Conservation (phyloP, 768 basidiomycete genomes). For the Mycena sanguinolenta region DNA sequence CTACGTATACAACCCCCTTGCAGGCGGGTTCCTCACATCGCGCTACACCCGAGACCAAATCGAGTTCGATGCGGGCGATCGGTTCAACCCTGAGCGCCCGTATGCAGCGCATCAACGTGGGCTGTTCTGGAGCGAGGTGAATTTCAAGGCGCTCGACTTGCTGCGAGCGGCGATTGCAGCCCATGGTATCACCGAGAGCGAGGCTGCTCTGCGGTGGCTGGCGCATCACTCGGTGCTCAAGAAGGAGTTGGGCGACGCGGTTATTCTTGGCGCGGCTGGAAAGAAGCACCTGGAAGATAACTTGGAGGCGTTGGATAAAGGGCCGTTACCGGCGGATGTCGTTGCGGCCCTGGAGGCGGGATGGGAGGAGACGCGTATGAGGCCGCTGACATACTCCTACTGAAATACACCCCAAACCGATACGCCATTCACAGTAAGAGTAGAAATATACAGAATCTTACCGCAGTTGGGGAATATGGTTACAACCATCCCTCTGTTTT, state of each 20-base stretch:
- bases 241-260: conserved; percentile 49
- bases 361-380: conserved; percentile 44
- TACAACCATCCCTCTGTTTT: no score
- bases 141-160: conserved; percentile 19
- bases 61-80: conserved; percentile 40
- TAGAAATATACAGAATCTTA: no score
- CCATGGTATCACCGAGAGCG: conserved; percentile 55
- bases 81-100: conserved; percentile 56
- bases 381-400: background rate
- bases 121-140: conserved; percentile 13
- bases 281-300: conserved; percentile 46
- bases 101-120: conserved; percentile 39
- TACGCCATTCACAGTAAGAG: no score
- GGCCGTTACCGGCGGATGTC: conserved; percentile 64
- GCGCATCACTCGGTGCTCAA: conserved; percentile 61
- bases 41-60: conserved; percentile 50
- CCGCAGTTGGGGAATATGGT: no score
- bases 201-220: conserved; percentile 64
- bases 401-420: no score
- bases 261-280: conserved; percentile 60
- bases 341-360: conserved; percentile 63
- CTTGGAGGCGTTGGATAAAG: conserved; percentile 40
- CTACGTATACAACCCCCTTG: conserved; percentile 60
- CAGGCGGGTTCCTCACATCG: conserved; percentile 58
- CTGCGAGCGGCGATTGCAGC: conserved; percentile 46